Evolutionary conservation across 257 asterid genomes (phyloP).

Genomic region (Ilex aquifolium): DNA sequence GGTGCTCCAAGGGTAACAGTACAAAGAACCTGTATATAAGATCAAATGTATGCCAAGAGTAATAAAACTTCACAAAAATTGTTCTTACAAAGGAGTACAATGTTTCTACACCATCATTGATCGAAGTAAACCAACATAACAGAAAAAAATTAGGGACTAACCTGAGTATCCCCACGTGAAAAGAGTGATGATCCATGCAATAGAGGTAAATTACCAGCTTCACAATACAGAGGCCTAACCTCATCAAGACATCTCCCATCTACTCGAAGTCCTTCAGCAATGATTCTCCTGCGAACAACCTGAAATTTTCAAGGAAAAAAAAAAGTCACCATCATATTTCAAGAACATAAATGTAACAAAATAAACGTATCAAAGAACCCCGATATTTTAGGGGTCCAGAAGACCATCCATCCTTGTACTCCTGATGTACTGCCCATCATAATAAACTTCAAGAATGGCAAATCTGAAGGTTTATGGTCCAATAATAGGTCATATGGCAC

Average conservation of each 20-base stretch:
- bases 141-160: conserved; percentile 19
- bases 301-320: conserved; percentile 30
- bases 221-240: conserved; percentile 85
- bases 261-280: conserved; percentile 78
- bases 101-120: too few relatives aligned
- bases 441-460: too few relatives aligned
- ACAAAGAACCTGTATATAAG: conserved; percentile 71
- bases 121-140: neutral
- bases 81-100: neutral
- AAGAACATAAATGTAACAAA: neutral
- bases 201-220: conserved; percentile 77
- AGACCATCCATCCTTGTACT: too few relatives aligned
- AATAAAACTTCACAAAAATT: neutral
- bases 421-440: too few relatives aligned
- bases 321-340: conserved; percentile 12
- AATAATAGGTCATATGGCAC: too few relatives aligned
- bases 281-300: conserved; percentile 88
- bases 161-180: conserved; percentile 97
- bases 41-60: neutral
- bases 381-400: too few relatives aligned
- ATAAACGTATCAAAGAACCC: too few relatives aligned
- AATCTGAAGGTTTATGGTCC: too few relatives aligned
- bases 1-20: conserved; percentile 99
- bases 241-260: conserved; percentile 93
- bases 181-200: conserved; percentile 88